Base-by-base conservation (phyloP, 2,329 filamentous ascomycete genomes). In the Chaetomium strumarium region DNA sequence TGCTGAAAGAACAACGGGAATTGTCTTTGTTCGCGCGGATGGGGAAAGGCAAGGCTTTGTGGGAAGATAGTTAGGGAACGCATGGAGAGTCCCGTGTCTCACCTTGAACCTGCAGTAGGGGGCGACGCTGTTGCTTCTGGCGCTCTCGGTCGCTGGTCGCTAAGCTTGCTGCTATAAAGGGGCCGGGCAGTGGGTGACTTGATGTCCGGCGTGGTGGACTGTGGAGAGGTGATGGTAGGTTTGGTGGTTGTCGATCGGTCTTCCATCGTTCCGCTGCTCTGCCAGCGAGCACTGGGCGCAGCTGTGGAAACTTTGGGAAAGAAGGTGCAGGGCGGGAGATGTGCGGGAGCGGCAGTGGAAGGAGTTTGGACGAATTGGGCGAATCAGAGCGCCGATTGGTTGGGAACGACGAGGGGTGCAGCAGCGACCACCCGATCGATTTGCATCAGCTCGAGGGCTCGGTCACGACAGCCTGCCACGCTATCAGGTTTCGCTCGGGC, bases 141-240 rank as follows among this genome's bases (percentile, higher is more conserved):
- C 14, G 51, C 50, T 52, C 56, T 60, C 46, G 57, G 45, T 54
- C 62, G 61, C 53, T 58, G 61, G 55, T 64, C 61, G 57, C 61
- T 60, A 49, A 66, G 59, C 62, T 66, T 66, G 63, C 63, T 66
- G 61, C 64, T 67, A 57, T 65, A 66, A 40, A 64, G 55, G 38
- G 64, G 60, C 46, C 63, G 56, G 9, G 58, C 40, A 36, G 59
- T 58, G 31, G 59, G 54, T 43, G 63, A 60, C 51, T 63, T 62
- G 51, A 51, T 46, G 56, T 63, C 59, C 34, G 56, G 36, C 8
- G 56, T 53, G 36, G 54, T 48, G 24, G 62, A 60, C 50, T 48
- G 58, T 30, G 62, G 48, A 31, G 62, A 57, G 43, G 55, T 45
- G 42, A 55, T 50, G 49, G 55, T 36, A 45, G 61, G 55, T 52